These are phyloP conservation scores for Candida lessepsii DNA, from an alignment of 805 yeast species.

Conservation along the genomic window DNA sequence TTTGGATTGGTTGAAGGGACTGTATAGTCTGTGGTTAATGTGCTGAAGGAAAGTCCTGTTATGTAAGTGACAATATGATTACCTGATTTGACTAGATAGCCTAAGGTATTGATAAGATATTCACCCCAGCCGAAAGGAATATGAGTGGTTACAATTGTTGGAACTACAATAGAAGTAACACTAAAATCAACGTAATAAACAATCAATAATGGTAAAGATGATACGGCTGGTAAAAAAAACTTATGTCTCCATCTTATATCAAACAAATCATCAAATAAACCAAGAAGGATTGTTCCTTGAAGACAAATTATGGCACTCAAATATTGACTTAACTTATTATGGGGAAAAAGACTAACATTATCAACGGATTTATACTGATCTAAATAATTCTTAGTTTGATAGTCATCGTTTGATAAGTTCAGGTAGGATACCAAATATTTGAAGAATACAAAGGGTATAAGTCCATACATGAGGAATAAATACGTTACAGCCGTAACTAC, in stretches of 20 bases:
- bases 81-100: slow-evolving; percentile 23
- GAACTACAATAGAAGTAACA: slow-evolving; percentile 82
- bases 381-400: slow-evolving; percentile 30
- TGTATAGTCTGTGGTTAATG: slow-evolving; percentile 33
- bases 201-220: slow-evolving; percentile 84
- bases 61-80: slow-evolving; percentile 30
- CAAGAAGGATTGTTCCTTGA: slow-evolving; percentile 79
- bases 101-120: slow-evolving; percentile 19
- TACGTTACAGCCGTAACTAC: slow-evolving; percentile 81
- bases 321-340: slow-evolving; percentile 78
- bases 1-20: slow-evolving; percentile 40
- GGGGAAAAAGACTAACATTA: slow-evolving; percentile 58
- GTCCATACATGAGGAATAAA: slow-evolving; percentile 73
- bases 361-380: slow-evolving; percentile 34
- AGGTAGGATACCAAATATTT: slow-evolving; percentile 59
- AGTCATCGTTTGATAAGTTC: slow-evolving; percentile 34
- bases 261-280: slow-evolving; percentile 90
- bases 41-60: slow-evolving; percentile 40
- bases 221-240: slow-evolving; percentile 91
- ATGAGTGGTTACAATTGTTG: slow-evolving; percentile 53
- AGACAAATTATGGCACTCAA: slow-evolving; percentile 81
- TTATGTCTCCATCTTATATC: slow-evolving; percentile 98
- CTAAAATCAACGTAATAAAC: slow-evolving; percentile 95
- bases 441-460: slow-evolving; percentile 85
- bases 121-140: slow-evolving; percentile 28